Evolutionary conservation across 805 yeast species (phyloP), one percentile per base, ranked within the genome.

Genomic region (Nakazawaea peltata): DNA sequence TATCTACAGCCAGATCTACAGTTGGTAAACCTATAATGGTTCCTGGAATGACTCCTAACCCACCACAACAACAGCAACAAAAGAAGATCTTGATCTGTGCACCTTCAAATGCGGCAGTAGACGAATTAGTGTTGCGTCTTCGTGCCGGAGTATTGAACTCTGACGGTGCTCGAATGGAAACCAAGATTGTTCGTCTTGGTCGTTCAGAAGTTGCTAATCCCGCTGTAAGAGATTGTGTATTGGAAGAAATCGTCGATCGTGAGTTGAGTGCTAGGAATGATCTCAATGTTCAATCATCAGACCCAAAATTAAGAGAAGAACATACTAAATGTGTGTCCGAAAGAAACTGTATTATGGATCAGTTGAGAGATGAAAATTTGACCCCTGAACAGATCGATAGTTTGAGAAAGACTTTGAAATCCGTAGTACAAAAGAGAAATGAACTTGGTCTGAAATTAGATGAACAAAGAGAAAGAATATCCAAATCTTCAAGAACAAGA

Each of bases 51-150:
- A 18, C 14, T 3, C 5, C 26, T n/a, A 42, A 46, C 1, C 28
- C 27, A 2, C 36, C 36, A 10, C 26, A 28, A 4, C 34, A 73
- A 24, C 82, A 84, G 39, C 31, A 33, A 10, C 19, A 33, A 4
- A 38, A 73, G 25, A 83, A 84, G 39, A 74, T 92, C 1, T 61
- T 92, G 33, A 76, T 92, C 14, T 94, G 98, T 70, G 97, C 98
- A 1, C 99, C 99, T 3, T 85, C 96, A 53, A 92, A 92, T 62
- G 99, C 99, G 1, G 99, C 99, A 11, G 96, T 92, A 3, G 99
- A 92, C 59, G 98, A 94, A 53, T 65, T 92, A 41, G 92, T 87
- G 11, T 48, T 87, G 14, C 79, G 99, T 52, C 61, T 92, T 40
- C 77, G 80, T 44, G 65, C 63, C 14, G 97, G 96, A 5, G 77